Base-by-base conservation (phyloP, 495 filamentous ascomycete species). In the Lophiotrema nucula region DNA sequence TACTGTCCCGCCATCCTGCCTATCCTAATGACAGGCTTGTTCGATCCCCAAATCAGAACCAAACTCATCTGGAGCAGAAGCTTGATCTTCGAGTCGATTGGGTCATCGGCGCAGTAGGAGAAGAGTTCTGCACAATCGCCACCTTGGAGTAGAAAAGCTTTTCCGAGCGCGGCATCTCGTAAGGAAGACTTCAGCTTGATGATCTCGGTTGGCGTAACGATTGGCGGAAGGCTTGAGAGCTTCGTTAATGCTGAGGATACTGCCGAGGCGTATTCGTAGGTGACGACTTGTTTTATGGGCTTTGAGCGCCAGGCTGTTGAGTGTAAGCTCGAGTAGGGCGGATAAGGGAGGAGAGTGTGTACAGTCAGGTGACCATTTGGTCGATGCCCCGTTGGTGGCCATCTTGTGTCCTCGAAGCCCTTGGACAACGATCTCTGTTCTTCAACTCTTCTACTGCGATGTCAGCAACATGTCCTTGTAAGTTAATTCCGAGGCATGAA, bases 91-190 rank as follows among this genome's bases (percentile, higher is more conserved):
- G 90, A 86, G 69, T 97, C 89, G 62, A 98, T 96, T 64, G 88
- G 88, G 28, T 60, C 44, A 67, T 90, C 85, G 65, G 90, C 84
- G 72, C 93, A 98, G 79, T 98, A 98, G 73, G 92, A 89, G 66
- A 98, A 98, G 4, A 98, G 78, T 76, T 98, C 93, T 4, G 93
- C 93, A 67, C 93, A 98, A 74, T 98, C 93, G 49, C 91, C 93
- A 48, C 93, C 93, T 76, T 98, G 93, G 12, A 98, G 81, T 11
- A 98, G 82, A 69, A 98, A 97, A 12, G 92, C 89, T 53, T 96
- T 90, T 35, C 93, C 93, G 26, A 90, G 77, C 2, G 93, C 93
- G 2, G 95, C 93, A 74, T 97, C 90, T 39, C 80, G 79, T 24
- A 98, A 76, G 58, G 76, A 83, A 16, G 82, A 77, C 57, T 90